Base-by-base conservation (phyloP, 345 rosid genomes). In the Euclidium syriacum region DNA sequence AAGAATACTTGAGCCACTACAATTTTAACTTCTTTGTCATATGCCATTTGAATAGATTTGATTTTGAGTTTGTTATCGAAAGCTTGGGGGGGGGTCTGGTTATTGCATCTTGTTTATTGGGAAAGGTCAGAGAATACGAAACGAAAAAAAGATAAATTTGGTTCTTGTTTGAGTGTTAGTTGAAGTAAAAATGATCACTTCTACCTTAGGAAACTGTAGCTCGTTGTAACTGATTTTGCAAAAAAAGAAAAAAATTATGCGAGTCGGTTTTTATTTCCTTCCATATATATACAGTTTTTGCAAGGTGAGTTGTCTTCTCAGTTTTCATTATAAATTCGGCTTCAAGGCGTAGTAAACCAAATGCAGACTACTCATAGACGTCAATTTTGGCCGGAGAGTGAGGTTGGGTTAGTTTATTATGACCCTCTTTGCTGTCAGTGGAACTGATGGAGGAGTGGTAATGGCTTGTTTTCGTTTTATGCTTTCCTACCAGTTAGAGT, bases 1-100 rank as follows among this genome's bases (percentile, higher is more conserved):
- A 94, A 94, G 81, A 81, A 84, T 57, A 77, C 76, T 18, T 90
- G 60, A 81, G 63, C 25, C 56, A 1, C 24, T 34, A 17, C 49
- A n/a, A 1, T 23, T 53, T 22, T 14, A 55, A 38, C 30, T 54
- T 62, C 30, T 38, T 17, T 23, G 38, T 9, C 52, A 38, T 63
- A 7, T 27, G 27, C 33, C 12, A 2, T 36, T 47, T 70, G 68
- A 23, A 53, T 48, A 44, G 26, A 2, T 35, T 52, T 33, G 49
- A 50, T 18, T 47, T 38, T 7, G 5, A 29, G 38, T 30, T 48
- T 55, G 73, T 24, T 51, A 48, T 34, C 11, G 11, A 20, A 15
- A 47, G 36, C 17, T 11, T 47, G 43, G 43, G 46, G 6, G 33
- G 43, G 43, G 46, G 6, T 49, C 36, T 62, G 47, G 46, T 62